Base-by-base conservation (phyloP, 2,329 filamentous ascomycete genomes). In the Exophiala mesophila region DNA sequence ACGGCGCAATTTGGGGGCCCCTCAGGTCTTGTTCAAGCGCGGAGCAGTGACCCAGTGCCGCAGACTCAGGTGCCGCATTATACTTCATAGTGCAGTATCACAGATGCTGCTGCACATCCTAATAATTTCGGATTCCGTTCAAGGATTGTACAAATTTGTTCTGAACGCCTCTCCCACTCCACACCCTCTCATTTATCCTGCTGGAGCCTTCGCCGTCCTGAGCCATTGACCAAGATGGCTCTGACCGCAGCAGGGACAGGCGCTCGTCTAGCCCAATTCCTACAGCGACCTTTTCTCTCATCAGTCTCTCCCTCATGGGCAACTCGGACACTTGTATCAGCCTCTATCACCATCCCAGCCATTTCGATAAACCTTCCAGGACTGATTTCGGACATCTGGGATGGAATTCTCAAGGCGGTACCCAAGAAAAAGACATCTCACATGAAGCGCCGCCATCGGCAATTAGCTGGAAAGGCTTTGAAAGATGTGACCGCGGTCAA, bases 341-440 rank as follows among this genome's bases (percentile, higher is more conserved):
- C 80, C 21, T 68, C 76, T 12, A 68, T 82, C 47, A 69, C 78
- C 5, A 64, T 83, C n/a, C 79, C 84, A 9, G 66, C 71, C 28
- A 70, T 86, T 52, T 73, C 67, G 17, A 63, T 80, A 54, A 78
- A 71, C 36, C 71, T 89, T 38, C 82, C 85, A 4, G 76, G 76
- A 4, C 61, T 88, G n/a, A 68, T 95, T 16, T 81, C 78, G 42
- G 85, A 85, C 50, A 81, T 98, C 58, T 97, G 90, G 90, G 90
- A 96, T 55, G 88, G 86, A 4, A 78, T 98, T 33, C 74, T 98
- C 55, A 82, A 82, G 54, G 92, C 92, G 1, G 92, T 97, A 12
- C 92, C 92, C 4, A 98, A 98, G 77, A 97, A 95, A 72, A 98
- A 97, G 78, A 94, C 88, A 23, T 96, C 90, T 30, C 88, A 98